Evolutionary conservation across 2,329 filamentous ascomycete species (phyloP), one percentile per base, ranked within the genome.

Genomic region (Fusarium caatingaense): DNA sequence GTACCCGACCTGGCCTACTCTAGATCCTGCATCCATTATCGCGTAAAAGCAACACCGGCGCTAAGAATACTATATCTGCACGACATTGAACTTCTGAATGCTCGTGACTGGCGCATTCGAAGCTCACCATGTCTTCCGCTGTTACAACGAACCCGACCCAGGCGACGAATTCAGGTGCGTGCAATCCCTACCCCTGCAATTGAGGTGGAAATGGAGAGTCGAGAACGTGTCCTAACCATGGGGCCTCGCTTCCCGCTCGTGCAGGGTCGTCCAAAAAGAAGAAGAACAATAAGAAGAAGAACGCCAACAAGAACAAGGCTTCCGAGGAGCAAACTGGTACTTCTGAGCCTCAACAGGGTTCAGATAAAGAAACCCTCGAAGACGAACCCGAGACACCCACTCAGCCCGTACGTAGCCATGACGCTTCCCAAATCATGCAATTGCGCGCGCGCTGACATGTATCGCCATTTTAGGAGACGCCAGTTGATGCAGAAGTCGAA

Each of bases 241-340:
- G 66, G 66, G 68, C 57, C 55, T 66, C 66, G 60, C 68, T 68
- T 71, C 61, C 51, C 57, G 40, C 56, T 58, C 62, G 68, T 63
- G 65, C 72, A 76, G 62, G 75, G 82, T 82, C 80, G 72, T 74
- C 82, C 51, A 87, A 85, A 79, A 88, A 87, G 80, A 88, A 86
- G 81, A 85, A 83, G 76, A 85, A 83, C 74, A 88, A 85, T 73
- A 89, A 88, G 80, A 89, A 87, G 81, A 88, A 86, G 82, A 86
- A 84, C 72, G 81, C 81, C 46, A 80, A 80, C 76, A 86, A 85
- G 76, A 77, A 80, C 60, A 85, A 84, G 73, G 80, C 82, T 21
- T 66, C 79, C 13, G 68, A 76, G 50, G 68, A 76, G 50, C 78
- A 80, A 60, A 72, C 79, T 51, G 79, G 73, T 50, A 79, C 77